Evolutionary conservation across 2,329 filamentous ascomycete genomes (phyloP).

Genomic region (Aspergillus chevalieri): DNA sequence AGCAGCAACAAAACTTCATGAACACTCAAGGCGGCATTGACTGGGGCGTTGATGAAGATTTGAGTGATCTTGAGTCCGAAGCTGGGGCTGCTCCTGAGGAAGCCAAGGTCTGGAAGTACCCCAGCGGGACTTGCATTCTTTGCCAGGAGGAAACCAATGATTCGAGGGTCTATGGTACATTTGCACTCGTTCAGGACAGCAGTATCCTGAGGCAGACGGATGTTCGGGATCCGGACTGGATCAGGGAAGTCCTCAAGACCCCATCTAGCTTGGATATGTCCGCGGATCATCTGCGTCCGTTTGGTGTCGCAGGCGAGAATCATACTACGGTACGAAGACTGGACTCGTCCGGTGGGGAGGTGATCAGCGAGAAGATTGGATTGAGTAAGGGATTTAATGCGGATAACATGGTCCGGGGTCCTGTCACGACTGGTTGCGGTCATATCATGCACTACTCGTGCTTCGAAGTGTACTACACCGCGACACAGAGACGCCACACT

Average conservation of each 20-base stretch:
- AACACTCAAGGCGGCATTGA: conserved; percentile 81
- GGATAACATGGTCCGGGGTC: conserved; percentile 60
- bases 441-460: conserved; percentile 98
- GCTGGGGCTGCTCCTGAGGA: conserved; percentile 53
- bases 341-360: conserved; percentile 63
- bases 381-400: conserved; percentile 85
- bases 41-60: conserved; percentile 78
- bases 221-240: conserved; percentile 71
- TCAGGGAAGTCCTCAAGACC: conserved; percentile 72
- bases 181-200: conserved; percentile 82
- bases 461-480: conserved; percentile 85
- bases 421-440: conserved; percentile 84
- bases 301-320: conserved; percentile 86
- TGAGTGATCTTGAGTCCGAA: conserved; percentile 56
- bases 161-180: conserved; percentile 81
- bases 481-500: conserved; percentile 74
- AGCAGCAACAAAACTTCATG: conserved; percentile 93
- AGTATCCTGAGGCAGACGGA: conserved; percentile 82
- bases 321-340: conserved; percentile 69
- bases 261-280: conserved; percentile 79
- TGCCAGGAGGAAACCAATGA: conserved; percentile 96
- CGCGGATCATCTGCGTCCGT: conserved; percentile 75
- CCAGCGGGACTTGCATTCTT: conserved; percentile 85
- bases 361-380: conserved; percentile 69
- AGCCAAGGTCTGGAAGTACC: conserved; percentile 81